A percentile compares a stretch with the other conserved stretches of the same genome.
Evolutionary conservation across 257 asterid genomes (phyloP).

Genomic region (Haberlea rhodopensis): DNA sequence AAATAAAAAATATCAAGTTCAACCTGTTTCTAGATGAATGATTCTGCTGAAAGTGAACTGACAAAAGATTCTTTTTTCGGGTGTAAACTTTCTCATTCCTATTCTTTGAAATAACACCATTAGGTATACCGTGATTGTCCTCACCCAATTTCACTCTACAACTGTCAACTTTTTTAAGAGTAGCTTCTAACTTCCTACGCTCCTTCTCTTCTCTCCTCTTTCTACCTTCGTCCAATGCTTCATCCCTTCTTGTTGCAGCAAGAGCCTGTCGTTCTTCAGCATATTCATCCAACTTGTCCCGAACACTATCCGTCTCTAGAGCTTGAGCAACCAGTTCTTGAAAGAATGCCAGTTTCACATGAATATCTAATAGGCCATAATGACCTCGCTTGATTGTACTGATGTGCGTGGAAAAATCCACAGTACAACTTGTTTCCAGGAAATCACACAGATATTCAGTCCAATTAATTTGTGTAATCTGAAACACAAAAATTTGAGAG

Average conservation of each 20-base stretch:
- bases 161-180: no score
- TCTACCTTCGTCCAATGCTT: constrained; percentile 80
- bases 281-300: constrained; percentile 75
- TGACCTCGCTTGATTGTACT: constrained; percentile 78
- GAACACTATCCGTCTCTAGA: constrained; percentile 62
- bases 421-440: constrained; percentile 48
- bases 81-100: constrained; percentile 29
- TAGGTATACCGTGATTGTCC: constrained; percentile 25
- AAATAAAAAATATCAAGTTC: constrained; percentile 8
- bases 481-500: constrained; percentile 28
- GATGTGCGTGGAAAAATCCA: constrained; percentile 47
- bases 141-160: constrained; percentile 33
- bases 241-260: constrained; percentile 82
- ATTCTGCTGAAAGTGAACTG: constrained; percentile 33
- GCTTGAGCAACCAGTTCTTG: constrained; percentile 65
- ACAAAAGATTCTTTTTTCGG: constrained; percentile 37
- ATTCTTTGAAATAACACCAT: constrained; percentile 39
- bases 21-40: constrained; percentile 61
- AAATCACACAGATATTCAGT: constrained; percentile 74
- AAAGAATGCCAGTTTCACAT: constrained; percentile 63
- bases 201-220: constrained; percentile 87
- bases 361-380: constrained; percentile 61
- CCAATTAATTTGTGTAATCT: constrained; percentile 78
- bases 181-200: constrained; percentile 47
- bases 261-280: constrained; percentile 83